Evolutionary conservation across 2,329 filamentous ascomycete species (phyloP), one percentile per base, ranked within the genome.

Genomic region (Neofusicoccum cordaticola): DNA sequence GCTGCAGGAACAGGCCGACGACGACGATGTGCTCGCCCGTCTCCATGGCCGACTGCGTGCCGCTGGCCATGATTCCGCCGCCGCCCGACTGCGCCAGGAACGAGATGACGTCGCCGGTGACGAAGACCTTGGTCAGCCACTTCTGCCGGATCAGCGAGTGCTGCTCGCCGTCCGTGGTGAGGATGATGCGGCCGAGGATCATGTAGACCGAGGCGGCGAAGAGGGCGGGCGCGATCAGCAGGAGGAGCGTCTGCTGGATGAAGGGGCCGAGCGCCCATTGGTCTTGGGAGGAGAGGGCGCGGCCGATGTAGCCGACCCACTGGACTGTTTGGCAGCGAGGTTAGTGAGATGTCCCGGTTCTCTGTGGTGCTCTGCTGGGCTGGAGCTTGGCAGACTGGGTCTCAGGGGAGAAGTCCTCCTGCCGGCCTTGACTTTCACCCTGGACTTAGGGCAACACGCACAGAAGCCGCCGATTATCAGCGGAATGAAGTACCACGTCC

Each of bases 261-360:
- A 78, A 83, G 2, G 78, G 75, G 0, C 71, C 70, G 19, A 78
- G 67, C 3, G 76, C 76, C 61, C 64, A 61, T 34, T 62, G 35
- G 44, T 76, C 80, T 48, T 79, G 68, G 1, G 51, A 22, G 2
- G 77, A 77, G 2, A 73, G 70, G 1, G 79, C 78, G 53, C 84
- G 80, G 2, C 79, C 81, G 12, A 82, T 69, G 66, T 85, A 86
- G 15, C 83, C 84, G 34, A 85, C 72, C 0, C 72, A 71, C 70
- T 86, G 82, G 66, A 85, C 82, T 84, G 60, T 56, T 37, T 2
- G 39, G 15, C 35, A 47, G 27, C 27, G 27, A 52, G n/a, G 44
- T 66, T 27, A 64, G 66, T 27, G 19, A 12, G 12, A 22, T 27
- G 17, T 15, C 65, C 22, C 22, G 22, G 22, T 22, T 22, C 22